Conservation (phyloP, 768 basidiomycete genomes). For the Mycena alexandri region DNA sequence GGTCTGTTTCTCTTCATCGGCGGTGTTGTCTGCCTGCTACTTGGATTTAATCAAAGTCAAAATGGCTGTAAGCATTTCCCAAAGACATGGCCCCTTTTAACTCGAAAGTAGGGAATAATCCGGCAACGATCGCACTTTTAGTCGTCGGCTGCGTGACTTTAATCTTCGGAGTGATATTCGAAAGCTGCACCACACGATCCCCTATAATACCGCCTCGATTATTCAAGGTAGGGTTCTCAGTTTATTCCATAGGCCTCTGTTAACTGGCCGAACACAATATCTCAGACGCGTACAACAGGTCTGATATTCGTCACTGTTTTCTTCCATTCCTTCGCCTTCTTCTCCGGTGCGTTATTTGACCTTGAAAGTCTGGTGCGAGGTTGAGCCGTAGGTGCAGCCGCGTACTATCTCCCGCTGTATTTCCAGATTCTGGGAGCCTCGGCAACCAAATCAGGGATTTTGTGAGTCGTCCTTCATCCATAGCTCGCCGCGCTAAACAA, state of each 20-base stretch:
- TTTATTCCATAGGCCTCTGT: background rate
- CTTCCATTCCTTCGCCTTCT: constrained; percentile 75
- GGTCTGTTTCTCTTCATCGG: constrained; percentile 73
- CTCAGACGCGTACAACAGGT: constrained; percentile 79
- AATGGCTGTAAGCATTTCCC: constrained; percentile 60
- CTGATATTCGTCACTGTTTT: constrained; percentile 70
- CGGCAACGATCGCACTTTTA: constrained; percentile 73
- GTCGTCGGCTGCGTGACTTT: constrained; percentile 67
- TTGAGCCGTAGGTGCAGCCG: constrained; percentile 47
- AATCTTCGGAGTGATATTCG: constrained; percentile 66
- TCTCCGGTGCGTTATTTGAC: constrained; percentile 54
- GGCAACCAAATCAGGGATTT: constrained; percentile 76
- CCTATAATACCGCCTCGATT: constrained; percentile 82
- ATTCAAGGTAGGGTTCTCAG: constrained; percentile 65
- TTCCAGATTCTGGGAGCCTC: constrained; percentile 85
- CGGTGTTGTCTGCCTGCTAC: constrained; percentile 73
- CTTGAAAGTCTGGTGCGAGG: too few relatives aligned
- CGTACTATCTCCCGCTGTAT: constrained; percentile 81
- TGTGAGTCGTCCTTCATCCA: constrained; percentile 52
- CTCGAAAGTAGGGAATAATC: constrained; percentile 60
- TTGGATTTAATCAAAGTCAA: constrained; percentile 82
- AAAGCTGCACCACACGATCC: constrained; percentile 70
- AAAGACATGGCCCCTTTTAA: background rate
- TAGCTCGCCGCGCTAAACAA: background rate
- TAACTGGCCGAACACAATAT: background rate